Base-by-base conservation (phyloP, 2,329 filamentous ascomycete species). In the Huntiella moniliformis region DNA sequence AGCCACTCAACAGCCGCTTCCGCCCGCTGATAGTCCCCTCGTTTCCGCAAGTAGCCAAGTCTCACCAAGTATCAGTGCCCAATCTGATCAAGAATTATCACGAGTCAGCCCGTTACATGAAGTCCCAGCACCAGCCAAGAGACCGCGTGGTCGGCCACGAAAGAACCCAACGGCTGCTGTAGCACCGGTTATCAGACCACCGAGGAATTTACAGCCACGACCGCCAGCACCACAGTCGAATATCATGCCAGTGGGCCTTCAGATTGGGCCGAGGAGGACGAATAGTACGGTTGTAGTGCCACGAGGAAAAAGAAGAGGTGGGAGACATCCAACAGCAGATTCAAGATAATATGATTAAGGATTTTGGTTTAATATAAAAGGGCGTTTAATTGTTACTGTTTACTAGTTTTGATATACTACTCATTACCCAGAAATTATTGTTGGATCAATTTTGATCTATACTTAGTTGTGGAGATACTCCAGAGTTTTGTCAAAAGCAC, bases 401-500 rank as follows among this genome's bases (percentile, higher is more conserved):
- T 39, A 39, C 22, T 16, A 17, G 37, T 39, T 17, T 39, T 6
- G 10, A 39, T 18, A 39, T 12, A 16, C 15, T 1, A 39, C 16
- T 17, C 10, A 39, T 16, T 17, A 38, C 10, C 12, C 37, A 16
- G 37, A 39, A 16, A 12, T 16, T 17, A 12, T 39, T 18, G 37
- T n/a, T 39, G 6, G 22, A 28, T 18, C 16, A 4, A 18, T 39
- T 17, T 18, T 16, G 22, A 39, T 39, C 15, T 17, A 28, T 8
- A 42, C 10, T 42, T 33, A 28, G 28, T 42, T 42, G 5, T 11
- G 28, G 17, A 58, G 54, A 40, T 63, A 61, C 53, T 63, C 73
- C 53, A 77, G 71, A 53, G 86, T 67, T 68, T 81, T 84, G 68
- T 92, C 84, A 53, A 92, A 58, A 17, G 70, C 72, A 55, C 83